Base-by-base conservation (phyloP, 306 rosid species). In the Psophocarpus tetragonolobus region DNA sequence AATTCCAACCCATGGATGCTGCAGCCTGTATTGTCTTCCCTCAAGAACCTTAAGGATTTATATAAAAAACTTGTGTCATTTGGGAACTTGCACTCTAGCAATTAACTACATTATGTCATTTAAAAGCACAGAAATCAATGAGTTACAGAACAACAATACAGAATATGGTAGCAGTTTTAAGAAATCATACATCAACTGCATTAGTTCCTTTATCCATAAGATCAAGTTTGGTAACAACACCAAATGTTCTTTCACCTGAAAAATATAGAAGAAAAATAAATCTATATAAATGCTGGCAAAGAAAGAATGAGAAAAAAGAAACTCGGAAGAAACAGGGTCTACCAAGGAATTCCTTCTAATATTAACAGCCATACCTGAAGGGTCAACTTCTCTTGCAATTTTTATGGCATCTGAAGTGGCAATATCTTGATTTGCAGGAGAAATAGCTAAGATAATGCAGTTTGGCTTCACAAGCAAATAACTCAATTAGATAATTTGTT, bases 401-500 rank as follows among this genome's bases (percentile, higher is more conserved):
- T 94, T 94, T 82, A 94, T 94, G 56, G 98, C 98, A 82, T 94
- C 98, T 58, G 98, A 94, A n/a, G 98, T 94, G 75, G 98, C 98
- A 84, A 94, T 94, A 94, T 94, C 98, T 92, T 94, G 98, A 88
- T 94, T 94, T 74, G 98, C 98, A 0, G 97, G 98, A 84, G 98
- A 94, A 66, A 94, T 94, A 33, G 98, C 98, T 82, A 94, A 87
- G 88, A 94, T 94, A 85, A 94, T 94, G 95, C 91, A 77, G 83
- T 94, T 94, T 69, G 97, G 97, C 98, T 94, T 81, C 91, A 88
- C 80, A 85, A 75, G 41, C 78, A 79, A 61, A 83, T 48, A 86
- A 81, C 60, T 69, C 41, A 41, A 75, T 90, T 76, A 90, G 84
- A 80, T 60, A 20, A 38, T 75, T n/a, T n/a, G n/a, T n/a, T 63